These are phyloP conservation scores for Penicillium antarcticum DNA, from an alignment of 495 filamentous ascomycete genomes.

Conservation along the genomic window DNA sequence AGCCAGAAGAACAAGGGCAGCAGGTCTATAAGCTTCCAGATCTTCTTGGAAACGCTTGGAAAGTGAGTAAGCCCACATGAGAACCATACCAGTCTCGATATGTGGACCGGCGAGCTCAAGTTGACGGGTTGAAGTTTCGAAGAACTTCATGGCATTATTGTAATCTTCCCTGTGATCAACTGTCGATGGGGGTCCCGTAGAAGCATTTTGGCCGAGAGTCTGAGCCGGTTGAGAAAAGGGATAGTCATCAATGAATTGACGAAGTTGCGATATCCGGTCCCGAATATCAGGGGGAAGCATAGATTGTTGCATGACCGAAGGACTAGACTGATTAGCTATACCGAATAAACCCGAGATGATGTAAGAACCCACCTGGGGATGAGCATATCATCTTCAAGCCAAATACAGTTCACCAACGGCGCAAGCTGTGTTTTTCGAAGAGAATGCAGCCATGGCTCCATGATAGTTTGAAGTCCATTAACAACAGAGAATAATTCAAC, in stretches of 20 bases:
- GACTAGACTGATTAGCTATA: no score
- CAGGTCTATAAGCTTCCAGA: conserved; percentile 41
- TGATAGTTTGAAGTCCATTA: conserved; percentile 17
- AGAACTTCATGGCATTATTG: conserved; percentile 4
- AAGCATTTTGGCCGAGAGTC: background rate
- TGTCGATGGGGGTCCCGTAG: background rate
- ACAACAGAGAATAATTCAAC: conserved; percentile 17
- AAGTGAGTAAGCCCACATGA: conserved; percentile 42
- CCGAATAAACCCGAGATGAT: no score
- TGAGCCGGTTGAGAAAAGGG: conserved; percentile 8
- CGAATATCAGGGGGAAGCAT: conserved; percentile 17
- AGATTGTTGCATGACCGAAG: conserved; percentile 9
- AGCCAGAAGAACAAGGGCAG: conserved; percentile 43
- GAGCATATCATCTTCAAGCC: conserved; percentile 12
- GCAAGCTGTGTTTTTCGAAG: conserved; percentile 15
- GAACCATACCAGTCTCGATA: conserved; percentile 17
- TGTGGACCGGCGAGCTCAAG: conserved; percentile 19
- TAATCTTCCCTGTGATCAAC: conserved; percentile 16
- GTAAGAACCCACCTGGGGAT: conserved; percentile 14
- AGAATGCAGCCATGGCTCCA: conserved; percentile 18
- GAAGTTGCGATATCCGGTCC: conserved; percentile 11
- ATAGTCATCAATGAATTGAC: conserved; percentile 18
- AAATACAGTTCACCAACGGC: conserved; percentile 17
- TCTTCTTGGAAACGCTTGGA: conserved; percentile 41
- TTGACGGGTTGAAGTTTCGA: conserved; percentile 10